phyloP scores from a whole-genome alignment of 2,329 filamentous ascomycete genomes.

The Dothistroma pini region DNA sequence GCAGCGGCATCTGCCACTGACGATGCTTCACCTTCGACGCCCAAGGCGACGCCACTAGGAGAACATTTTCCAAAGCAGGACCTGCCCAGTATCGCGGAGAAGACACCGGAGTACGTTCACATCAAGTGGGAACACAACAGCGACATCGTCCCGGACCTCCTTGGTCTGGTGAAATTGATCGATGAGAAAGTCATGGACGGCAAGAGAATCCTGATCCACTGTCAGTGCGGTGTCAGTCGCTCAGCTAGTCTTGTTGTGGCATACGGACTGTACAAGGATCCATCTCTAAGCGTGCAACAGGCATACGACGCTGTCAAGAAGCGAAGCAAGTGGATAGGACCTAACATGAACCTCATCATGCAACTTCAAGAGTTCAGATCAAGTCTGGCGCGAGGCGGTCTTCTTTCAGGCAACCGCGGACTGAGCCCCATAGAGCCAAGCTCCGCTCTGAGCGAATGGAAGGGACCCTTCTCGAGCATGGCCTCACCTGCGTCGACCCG shows the following conservation, averaged over 20 bases:
- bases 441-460: constrained; percentile 34
- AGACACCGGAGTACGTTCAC: constrained; percentile 75
- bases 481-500: constrained; percentile 11
- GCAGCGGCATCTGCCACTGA: not conserved
- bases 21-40: constrained; percentile 47
- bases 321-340: constrained; percentile 82
- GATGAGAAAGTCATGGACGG: constrained; percentile 67
- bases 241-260: constrained; percentile 84
- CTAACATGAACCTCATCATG: constrained; percentile 90
- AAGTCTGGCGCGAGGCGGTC: constrained; percentile 41
- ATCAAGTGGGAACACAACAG: constrained; percentile 88
- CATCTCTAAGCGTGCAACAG: constrained; percentile 72
- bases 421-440: constrained; percentile 34
- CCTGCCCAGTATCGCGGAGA: constrained; percentile 36
- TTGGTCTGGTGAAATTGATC: constrained; percentile 71
- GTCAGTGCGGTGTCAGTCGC: constrained; percentile 79
- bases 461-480: constrained; percentile 28
- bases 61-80: constrained; percentile 15
- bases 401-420: constrained; percentile 30
- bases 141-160: constrained; percentile 73
- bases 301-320: constrained; percentile 77
- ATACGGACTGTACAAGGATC: constrained; percentile 77
- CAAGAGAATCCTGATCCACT: constrained; percentile 78
- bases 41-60: constrained; percentile 51
- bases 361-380: constrained; percentile 73